Conservation (phyloP, 768 basidiomycete genomes). For the Trametes villosa region DNA sequence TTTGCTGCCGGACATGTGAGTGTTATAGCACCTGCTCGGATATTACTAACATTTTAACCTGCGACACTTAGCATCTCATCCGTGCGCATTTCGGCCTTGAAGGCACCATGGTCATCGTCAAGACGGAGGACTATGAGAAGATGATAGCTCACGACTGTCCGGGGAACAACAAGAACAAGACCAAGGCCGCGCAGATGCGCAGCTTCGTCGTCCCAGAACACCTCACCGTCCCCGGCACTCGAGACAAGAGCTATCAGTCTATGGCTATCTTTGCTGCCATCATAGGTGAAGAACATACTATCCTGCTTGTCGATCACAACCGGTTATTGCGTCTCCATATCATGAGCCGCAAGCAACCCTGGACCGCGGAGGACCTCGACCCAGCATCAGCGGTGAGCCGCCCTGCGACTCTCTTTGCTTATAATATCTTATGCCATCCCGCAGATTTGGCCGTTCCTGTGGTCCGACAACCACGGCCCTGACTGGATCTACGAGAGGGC, state of each 20-base stretch:
- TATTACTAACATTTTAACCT: neutral
- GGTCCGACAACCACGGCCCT: slow-evolving; percentile 1
- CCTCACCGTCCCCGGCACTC: neutral
- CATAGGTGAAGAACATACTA: neutral
- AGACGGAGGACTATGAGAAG: neutral
- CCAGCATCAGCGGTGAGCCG: neutral
- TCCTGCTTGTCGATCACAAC: neutral
- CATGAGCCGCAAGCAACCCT: neutral
- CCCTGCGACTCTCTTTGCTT: neutral
- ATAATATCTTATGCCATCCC: no score
- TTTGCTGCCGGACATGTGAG: neutral
- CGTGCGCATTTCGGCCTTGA: neutral
- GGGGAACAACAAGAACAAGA: neutral
- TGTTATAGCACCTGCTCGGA: neutral
- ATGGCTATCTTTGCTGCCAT: slow-evolving; percentile 1
- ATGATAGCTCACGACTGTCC: neutral
- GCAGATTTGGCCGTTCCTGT: neutral
- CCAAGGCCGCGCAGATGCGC: neutral
- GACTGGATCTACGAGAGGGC: neutral
- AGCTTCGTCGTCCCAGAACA: neutral
- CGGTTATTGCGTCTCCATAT: neutral
- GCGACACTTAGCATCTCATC: neutral
- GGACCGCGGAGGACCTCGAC: neutral
- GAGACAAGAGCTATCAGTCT: neutral
- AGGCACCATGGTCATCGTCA: neutral